Evolutionary conservation across 1,284 basidiomycete species (phyloP).

Genomic region (Sutorius eximius): DNA sequence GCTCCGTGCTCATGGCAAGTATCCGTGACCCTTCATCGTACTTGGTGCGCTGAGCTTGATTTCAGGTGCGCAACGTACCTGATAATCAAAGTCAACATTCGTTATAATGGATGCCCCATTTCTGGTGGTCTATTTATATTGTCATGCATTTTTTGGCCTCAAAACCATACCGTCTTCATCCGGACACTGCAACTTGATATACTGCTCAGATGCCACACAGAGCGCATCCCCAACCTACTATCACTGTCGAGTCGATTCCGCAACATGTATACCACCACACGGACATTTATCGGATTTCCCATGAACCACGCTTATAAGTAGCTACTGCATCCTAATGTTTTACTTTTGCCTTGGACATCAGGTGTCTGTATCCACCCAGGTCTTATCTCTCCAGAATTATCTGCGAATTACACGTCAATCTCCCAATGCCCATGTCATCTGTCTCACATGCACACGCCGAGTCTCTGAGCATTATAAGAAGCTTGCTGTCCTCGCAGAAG

Average conservation of each 20-base stretch:
- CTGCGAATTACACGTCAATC: neutral
- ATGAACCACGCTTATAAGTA: constrained; percentile 14
- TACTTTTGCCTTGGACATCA: constrained; percentile 3
- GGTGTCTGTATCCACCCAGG: constrained; percentile 5
- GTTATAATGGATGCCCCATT: constrained; percentile 17
- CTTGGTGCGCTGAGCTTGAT: constrained; percentile 9
- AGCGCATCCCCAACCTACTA: constrained; percentile 6
- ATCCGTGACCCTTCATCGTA: neutral
- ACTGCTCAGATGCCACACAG: constrained; percentile 21
- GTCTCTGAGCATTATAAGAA: constrained; percentile 7
- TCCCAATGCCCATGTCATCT: constrained; percentile 1
- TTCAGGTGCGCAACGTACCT: constrained; percentile 51
- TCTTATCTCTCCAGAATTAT: constrained; percentile 16
- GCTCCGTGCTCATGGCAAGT: constrained; percentile 57
- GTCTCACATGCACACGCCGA: neutral
- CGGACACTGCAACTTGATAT: constrained; percentile 8
- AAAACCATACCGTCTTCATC: constrained; percentile 6
- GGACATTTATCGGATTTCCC: constrained; percentile 15
- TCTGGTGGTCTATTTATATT: constrained; percentile 11
- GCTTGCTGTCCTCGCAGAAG: neutral
- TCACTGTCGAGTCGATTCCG: constrained; percentile 9
- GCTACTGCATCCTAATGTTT: constrained; percentile 7
- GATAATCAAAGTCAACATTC: constrained; percentile 44
- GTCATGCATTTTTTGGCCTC: neutral
- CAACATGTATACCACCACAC: constrained; percentile 19